A percentile compares a stretch with the other conserved stretches of the same genome.
phyloP scores from a whole-genome alignment of 257 asterid species.

The Nicotiana tomentosiformis region DNA sequence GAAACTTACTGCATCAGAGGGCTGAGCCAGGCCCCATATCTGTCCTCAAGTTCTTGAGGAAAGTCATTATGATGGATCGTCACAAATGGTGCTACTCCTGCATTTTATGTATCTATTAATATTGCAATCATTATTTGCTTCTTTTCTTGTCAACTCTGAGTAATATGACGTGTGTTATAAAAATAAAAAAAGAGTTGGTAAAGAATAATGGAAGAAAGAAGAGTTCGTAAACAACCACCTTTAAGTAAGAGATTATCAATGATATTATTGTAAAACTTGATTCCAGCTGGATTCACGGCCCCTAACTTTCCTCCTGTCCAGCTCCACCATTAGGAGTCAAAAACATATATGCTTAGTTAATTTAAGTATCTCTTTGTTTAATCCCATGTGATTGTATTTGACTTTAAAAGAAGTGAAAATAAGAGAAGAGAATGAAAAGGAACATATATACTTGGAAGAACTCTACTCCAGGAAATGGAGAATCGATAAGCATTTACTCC shows the following conservation, averaged over 20 bases:
- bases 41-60: constrained; percentile 24
- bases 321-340: background rate
- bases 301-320: constrained; percentile 54
- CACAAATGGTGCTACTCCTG: constrained; percentile 35
- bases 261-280: constrained; percentile 45
- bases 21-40: constrained; percentile 32
- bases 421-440: background rate
- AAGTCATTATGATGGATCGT: constrained; percentile 27
- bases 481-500: constrained; percentile 60
- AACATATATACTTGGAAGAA: constrained; percentile 54
- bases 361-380: background rate
- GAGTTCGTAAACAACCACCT: constrained; percentile 31
- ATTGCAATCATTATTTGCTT: background rate
- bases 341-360: background rate
- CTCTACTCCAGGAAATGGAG: constrained; percentile 79
- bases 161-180: background rate
- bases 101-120: background rate
- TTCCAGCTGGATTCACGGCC: constrained; percentile 40
- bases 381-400: background rate
- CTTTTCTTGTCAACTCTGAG: background rate
- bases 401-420: no score
- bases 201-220: background rate
- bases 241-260: constrained; percentile 43
- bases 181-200: background rate
- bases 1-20: constrained; percentile 20